These are phyloP conservation scores for Eimeria falciformis DNA, from an alignment of 169 alveolate species.

Conservation along the genomic window DNA sequence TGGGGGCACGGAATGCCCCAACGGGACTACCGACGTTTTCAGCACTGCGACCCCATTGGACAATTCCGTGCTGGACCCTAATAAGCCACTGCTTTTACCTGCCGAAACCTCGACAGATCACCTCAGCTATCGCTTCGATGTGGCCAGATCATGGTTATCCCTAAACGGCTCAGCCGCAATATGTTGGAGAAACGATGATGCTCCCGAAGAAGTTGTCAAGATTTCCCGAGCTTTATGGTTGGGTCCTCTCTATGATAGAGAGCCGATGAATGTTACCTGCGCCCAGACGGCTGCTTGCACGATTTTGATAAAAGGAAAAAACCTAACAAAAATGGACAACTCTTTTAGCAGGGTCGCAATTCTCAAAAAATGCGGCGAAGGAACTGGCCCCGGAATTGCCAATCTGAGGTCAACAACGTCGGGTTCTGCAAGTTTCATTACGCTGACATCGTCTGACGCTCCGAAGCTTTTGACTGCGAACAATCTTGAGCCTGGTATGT, in stretches of 20 bases:
- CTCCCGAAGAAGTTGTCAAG: neutral
- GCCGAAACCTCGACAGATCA: neutral
- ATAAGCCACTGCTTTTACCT: constrained; percentile 1
- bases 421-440: constrained; percentile 36
- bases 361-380: constrained; percentile 60
- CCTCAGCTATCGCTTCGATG: neutral
- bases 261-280: constrained; percentile 17
- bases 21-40: neutral
- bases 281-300: constrained; percentile 37
- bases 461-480: constrained; percentile 16
- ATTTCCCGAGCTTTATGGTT: constrained; percentile 51
- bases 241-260: constrained; percentile 32
- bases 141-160: constrained; percentile 52
- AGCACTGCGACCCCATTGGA: neutral
- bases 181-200: constrained; percentile 55
- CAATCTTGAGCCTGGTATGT: constrained; percentile 52
- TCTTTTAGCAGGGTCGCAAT: constrained; percentile 69
- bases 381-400: constrained; percentile 64
- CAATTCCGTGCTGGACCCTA: neutral
- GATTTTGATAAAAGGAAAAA: constrained; percentile 25
- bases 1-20: constrained; percentile 58
- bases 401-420: constrained; percentile 36
- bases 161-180: constrained; percentile 35
- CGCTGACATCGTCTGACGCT: neutral
- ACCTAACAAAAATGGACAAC: constrained; percentile 54